A percentile compares a stretch with the other conserved stretches of the same genome.
Conservation (phyloP, 371 early-diverging fungal species). For the Apophysomyces ossiformis region DNA sequence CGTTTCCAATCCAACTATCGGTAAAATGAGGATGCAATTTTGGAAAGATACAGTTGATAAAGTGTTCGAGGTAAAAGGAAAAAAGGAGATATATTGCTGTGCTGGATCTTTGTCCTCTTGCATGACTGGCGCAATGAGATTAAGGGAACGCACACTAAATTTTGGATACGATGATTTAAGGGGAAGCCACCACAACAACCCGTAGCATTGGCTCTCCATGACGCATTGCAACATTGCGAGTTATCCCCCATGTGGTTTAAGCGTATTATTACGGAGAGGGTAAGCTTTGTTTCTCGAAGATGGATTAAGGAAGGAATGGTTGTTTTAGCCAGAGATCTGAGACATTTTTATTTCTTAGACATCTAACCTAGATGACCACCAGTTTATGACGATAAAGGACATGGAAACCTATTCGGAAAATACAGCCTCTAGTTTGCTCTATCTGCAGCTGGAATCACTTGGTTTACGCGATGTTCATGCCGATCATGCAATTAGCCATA, state of each 20-base stretch:
- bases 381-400: conserved; percentile 73
- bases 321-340: conserved; percentile 12
- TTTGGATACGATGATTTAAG: conserved; percentile 27
- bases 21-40: conserved; percentile 82
- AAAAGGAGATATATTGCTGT: not conserved
- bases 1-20: conserved; percentile 72
- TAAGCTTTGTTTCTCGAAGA: conserved; percentile 25
- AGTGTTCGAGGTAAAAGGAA: conserved; percentile 10
- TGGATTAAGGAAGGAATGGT: not conserved
- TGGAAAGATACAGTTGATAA: conserved; percentile 83
- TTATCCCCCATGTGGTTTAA: conserved; percentile 73
- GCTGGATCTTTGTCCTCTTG: not conserved
- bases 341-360: conserved; percentile 41
- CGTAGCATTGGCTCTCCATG: conserved; percentile 58
- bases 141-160: too few relatives aligned
- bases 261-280: conserved; percentile 76
- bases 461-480: conserved; percentile 82
- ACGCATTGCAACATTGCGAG: conserved; percentile 51
- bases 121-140: not conserved
- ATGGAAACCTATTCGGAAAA: conserved; percentile 91
- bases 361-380: conserved; percentile 66
- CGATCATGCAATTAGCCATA: conserved; percentile 90
- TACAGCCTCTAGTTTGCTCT: conserved; percentile 82
- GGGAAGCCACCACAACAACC: conserved; percentile 80
- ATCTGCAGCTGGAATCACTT: conserved; percentile 86